Base-by-base conservation (phyloP, 73 alveolate genomes). In the Breviolum minutum region DNA sequence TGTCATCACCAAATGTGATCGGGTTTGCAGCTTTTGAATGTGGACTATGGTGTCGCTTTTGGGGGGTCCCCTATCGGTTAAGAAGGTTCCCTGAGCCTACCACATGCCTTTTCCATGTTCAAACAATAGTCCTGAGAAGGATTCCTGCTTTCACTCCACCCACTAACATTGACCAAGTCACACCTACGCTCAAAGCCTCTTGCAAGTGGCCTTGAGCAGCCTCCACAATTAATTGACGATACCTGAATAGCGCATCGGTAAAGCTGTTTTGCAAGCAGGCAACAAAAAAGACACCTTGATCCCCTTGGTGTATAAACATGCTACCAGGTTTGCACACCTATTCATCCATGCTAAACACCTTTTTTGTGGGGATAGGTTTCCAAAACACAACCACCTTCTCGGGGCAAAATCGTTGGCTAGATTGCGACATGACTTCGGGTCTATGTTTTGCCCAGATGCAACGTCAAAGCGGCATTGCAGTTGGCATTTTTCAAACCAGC, bases 401-500 rank as follows among this genome's bases (percentile, higher is more conserved):
- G 54, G 54, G 17, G 17, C 24, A 14, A 68, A 68, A 2, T 68
- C 77, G 77, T 68, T 68, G n/a, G n/a, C 2, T 14, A n/a, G n/a
- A n/a, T n/a, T n/a, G n/a, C n/a, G n/a, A n/a, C n/a, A n/a, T n/a
- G n/a, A n/a, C n/a, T 40, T 40, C 54, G 54, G 54, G 54, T 6
- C 77, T 1, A 8, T 32, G 22, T 83, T 61, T 26, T 62, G 26
- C 92, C 73, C 14, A 83, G 92, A 10, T 17, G 92, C 94, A 86
- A 60, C 14, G 61, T 63, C 22, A 19, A 26, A n/a, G 94, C 94
- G 14, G 94, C 63, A 27, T 13, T 17, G 63, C 94, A 86, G 80
- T 61, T 86, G 74, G 13, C 20, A 63, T 86, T 86, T 79, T 86
- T 86, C 94, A 86, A 26, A 63, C 94, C 94, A 8, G 63, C 94